Evolutionary conservation across 345 rosid genomes (phyloP).

Genomic region (Brassica carinata): DNA sequence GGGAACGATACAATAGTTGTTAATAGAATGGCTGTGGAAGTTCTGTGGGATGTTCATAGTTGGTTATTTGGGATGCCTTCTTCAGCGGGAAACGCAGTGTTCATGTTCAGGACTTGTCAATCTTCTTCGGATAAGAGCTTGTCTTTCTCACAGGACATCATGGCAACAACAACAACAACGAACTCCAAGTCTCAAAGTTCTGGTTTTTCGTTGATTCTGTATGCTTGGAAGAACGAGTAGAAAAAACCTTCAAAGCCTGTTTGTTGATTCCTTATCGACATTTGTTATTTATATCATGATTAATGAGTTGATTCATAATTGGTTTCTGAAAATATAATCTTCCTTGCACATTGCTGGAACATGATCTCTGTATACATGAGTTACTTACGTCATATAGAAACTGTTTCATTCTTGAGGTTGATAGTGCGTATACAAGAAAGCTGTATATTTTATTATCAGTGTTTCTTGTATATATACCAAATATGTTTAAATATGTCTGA

Average conservation of each 20-base stretch:
- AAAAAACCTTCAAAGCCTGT: constrained; percentile 10
- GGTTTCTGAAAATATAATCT: constrained; percentile 14
- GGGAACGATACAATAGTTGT: constrained; percentile 84
- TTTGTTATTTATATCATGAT: constrained; percentile 30
- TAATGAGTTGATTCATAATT: constrained; percentile 27
- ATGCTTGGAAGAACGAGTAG: constrained; percentile 77
- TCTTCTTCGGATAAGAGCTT: constrained; percentile 47
- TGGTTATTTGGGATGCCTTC: constrained; percentile 87
- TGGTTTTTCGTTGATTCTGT: constrained; percentile 66
- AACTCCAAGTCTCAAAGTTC: constrained; percentile 65
- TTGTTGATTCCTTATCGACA: constrained; percentile 39
- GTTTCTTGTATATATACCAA: too few relatives aligned
- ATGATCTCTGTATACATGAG: constrained; percentile 12
- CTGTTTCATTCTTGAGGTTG: not conserved
- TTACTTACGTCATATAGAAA: not conserved
- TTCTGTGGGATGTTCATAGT: constrained; percentile 91
- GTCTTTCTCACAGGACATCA: constrained; percentile 49
- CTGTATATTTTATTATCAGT: too few relatives aligned
- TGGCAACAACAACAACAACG: constrained; percentile 36
- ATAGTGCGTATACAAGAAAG: not conserved
- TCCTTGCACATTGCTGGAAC: constrained; percentile 5
- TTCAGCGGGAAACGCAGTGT: constrained; percentile 73
- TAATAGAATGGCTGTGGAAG: constrained; percentile 82
- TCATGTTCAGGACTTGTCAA: constrained; percentile 83
- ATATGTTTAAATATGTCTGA: too few relatives aligned